Evolutionary conservation across 805 yeast species (phyloP).

Genomic region (Tetrapisispora fleetii): DNA sequence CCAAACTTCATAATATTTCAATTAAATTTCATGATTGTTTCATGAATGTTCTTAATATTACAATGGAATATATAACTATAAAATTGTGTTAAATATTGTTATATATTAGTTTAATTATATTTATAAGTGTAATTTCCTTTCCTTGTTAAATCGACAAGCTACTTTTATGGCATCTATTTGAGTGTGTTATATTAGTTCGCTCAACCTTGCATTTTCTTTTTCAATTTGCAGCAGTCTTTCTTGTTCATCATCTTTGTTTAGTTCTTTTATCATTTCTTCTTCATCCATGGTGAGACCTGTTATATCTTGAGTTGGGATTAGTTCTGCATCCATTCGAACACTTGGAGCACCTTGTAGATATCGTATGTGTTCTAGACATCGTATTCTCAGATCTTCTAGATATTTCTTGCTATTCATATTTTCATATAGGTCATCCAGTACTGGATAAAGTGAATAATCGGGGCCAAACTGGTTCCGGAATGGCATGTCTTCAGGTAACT

Average conservation of each 20-base stretch:
- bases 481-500: conserved; percentile 65
- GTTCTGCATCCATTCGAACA: conserved; percentile 75
- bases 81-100: background rate
- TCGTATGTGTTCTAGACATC: conserved; percentile 71
- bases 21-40: too few species aligned
- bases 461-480: conserved; percentile 82
- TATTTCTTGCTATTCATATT: conserved; percentile 78
- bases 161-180: background rate
- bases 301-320: conserved; percentile 56
- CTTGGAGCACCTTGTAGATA: conserved; percentile 86
- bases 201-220: conserved; percentile 32
- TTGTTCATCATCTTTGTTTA: conserved; percentile 22
- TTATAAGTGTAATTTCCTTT: background rate
- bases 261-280: conserved; percentile 27
- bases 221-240: conserved; percentile 30
- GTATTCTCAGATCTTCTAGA: conserved; percentile 66
- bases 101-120: too few species aligned
- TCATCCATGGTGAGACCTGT: conserved; percentile 37
- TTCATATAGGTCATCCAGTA: conserved; percentile 66
- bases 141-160: background rate
- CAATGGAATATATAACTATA: background rate
- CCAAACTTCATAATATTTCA: too few species aligned
- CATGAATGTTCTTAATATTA: background rate
- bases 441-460: conserved; percentile 82
- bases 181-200: conserved; percentile 19